Evolutionary conservation across 768 basidiomycete species (phyloP).

Genomic region (Mycena amicta): DNA sequence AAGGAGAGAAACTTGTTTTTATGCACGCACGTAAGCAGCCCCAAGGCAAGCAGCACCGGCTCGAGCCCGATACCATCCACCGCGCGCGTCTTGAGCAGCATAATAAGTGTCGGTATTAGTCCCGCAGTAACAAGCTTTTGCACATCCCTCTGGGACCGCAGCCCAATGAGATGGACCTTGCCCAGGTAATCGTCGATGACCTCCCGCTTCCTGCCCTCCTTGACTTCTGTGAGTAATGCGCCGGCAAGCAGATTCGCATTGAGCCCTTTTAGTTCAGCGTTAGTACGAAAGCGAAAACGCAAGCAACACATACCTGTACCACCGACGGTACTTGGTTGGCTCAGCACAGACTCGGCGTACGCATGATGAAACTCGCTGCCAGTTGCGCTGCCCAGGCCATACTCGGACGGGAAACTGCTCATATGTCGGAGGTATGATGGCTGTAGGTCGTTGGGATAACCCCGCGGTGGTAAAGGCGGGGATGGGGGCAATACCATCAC

Average conservation of each 20-base stretch:
- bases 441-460: no score
- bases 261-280: no score
- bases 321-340: constrained; percentile 13
- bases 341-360: constrained; percentile 18
- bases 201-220: constrained; percentile 23
- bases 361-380: background rate
- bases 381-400: background rate
- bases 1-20: no score
- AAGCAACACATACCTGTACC: constrained; percentile 5
- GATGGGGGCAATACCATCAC: background rate
- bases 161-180: constrained; percentile 24
- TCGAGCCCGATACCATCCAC: constrained; percentile 27
- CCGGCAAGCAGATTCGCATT: constrained; percentile 28
- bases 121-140: constrained; percentile 32
- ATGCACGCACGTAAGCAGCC: constrained; percentile 25
- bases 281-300: no score
- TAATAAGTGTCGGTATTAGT: constrained; percentile 25
- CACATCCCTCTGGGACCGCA: constrained; percentile 27
- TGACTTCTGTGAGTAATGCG: constrained; percentile 28
- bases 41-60: constrained; percentile 26
- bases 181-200: constrained; percentile 26
- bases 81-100: constrained; percentile 28
- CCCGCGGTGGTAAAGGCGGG: background rate
- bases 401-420: constrained; percentile 12
- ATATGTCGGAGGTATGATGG: background rate